A percentile compares a stretch with the other conserved stretches of the same genome.
phyloP scores from a whole-genome alignment of 108 stramenopile species.

The Seminavis robusta region DNA sequence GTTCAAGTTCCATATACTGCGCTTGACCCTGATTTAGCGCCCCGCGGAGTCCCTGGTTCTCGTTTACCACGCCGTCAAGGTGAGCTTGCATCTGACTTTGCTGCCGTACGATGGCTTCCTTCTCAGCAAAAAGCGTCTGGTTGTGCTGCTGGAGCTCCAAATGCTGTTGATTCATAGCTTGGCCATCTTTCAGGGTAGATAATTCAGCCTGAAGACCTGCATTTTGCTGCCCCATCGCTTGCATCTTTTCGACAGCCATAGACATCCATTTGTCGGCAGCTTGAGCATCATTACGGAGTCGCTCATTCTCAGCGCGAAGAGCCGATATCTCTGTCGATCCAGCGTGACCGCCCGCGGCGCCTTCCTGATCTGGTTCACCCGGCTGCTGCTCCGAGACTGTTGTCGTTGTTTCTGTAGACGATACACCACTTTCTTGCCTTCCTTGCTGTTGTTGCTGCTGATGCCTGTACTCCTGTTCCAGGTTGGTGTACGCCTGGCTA shows the following conservation, averaged over 20 bases:
- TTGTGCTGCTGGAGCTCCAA: neutral
- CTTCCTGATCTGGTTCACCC: neutral
- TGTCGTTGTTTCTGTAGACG: neutral
- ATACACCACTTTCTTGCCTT: neutral
- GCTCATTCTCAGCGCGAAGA: slow-evolving; percentile 59
- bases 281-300: slow-evolving; percentile 52
- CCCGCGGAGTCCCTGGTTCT: neutral
- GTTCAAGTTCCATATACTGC: neutral
- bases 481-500: slow-evolving; percentile 62
- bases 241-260: slow-evolving; percentile 76
- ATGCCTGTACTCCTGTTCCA: slow-evolving; percentile 75
- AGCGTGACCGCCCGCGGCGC: slow-evolving; percentile 7
- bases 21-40: neutral
- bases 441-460: slow-evolving; percentile 32
- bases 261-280: slow-evolving; percentile 84
- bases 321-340: slow-evolving; percentile 34
- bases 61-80: neutral
- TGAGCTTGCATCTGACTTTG: slow-evolving; percentile 18
- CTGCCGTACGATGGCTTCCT: slow-evolving; percentile 11
- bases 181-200: slow-evolving; percentile 4
- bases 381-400: neutral
- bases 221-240: slow-evolving; percentile 57
- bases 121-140: neutral
- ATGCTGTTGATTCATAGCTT: neutral
- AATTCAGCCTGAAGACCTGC: slow-evolving; percentile 20